These are phyloP conservation scores for Leucocoprinus leucothites DNA, from an alignment of 768 basidiomycete genomes.

Conservation along the genomic window DNA sequence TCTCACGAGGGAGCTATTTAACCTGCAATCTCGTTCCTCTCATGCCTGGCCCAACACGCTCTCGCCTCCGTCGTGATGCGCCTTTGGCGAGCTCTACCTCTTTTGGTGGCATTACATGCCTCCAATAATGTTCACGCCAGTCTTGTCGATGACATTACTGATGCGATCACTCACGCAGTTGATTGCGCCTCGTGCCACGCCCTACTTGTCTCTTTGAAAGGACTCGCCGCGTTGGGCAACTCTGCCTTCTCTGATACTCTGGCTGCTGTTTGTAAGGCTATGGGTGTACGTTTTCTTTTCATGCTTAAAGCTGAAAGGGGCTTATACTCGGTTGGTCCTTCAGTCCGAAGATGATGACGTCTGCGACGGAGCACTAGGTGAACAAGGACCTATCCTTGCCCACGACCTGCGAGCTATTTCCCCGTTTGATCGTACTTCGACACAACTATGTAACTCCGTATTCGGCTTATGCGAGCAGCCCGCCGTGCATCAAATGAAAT, in stretches of 20 bases:
- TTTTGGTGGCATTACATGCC: neutral
- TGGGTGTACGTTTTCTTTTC: conserved; percentile 27
- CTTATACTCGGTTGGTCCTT: neutral
- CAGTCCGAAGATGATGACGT: conserved; percentile 57
- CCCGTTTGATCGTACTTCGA: conserved; percentile 42
- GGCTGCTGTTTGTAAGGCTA: conserved; percentile 39
- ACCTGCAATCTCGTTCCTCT: too few species aligned
- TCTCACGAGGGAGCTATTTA: too few species aligned
- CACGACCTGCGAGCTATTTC: conserved; percentile 51
- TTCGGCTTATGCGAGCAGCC: conserved; percentile 54
- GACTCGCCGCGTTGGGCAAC: conserved; percentile 47
- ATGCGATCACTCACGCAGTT: conserved; percentile 40
- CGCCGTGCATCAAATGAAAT: conserved; percentile 37
- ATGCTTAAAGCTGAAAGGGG: neutral
- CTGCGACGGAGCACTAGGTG: conserved; percentile 46
- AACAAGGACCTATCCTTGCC: conserved; percentile 57
- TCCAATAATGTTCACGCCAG: conserved; percentile 20
- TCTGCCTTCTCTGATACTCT: conserved; percentile 40
- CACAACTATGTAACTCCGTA: conserved; percentile 51
- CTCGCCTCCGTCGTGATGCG: neutral
- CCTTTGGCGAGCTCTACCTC: neutral
- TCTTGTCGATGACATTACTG: conserved; percentile 37
- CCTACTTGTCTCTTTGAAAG: conserved; percentile 43
- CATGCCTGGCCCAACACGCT: neutral
- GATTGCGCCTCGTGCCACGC: conserved; percentile 52